phyloP scores from a whole-genome alignment of 768 basidiomycete species.

The Kwoniella sp. region DNA sequence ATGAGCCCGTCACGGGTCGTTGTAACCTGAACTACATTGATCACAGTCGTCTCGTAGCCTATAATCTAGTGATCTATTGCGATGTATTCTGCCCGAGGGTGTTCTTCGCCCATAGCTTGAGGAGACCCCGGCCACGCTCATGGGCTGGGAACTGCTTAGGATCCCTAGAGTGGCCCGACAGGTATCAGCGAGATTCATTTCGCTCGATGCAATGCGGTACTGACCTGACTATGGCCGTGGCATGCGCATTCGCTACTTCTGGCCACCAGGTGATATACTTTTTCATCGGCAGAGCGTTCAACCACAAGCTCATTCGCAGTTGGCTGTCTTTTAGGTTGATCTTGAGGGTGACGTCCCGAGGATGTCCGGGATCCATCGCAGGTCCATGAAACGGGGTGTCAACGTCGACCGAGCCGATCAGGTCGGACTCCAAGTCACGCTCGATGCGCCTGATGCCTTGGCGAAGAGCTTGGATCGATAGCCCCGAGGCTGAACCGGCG shows the following conservation, averaged over 20 bases:
- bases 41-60: neutral
- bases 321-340: conserved; percentile 27
- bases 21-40: neutral
- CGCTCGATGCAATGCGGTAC: neutral
- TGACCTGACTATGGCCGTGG: conserved; percentile 38
- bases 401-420: conserved; percentile 19
- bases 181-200: neutral
- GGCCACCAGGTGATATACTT: conserved; percentile 42
- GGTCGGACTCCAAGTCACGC: conserved; percentile 23
- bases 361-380: neutral
- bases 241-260: conserved; percentile 37
- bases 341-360: conserved; percentile 7
- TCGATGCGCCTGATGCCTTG: conserved; percentile 30
- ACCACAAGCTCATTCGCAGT: conserved; percentile 27
- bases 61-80: neutral
- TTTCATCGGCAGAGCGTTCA: conserved; percentile 26
- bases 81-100: no score
- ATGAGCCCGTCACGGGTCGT: neutral
- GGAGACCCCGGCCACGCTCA: conserved; percentile 29
- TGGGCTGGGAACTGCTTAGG: conserved; percentile 31
- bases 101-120: conserved; percentile 31
- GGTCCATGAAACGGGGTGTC: conserved; percentile 6
- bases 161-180: conserved; percentile 21
- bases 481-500: conserved; percentile 11
- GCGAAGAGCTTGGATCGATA: conserved; percentile 26